A percentile compares a stretch with the other conserved stretches of the same genome.
phyloP scores from a whole-genome alignment of 768 basidiomycete genomes.

The Royoungia palumana region DNA sequence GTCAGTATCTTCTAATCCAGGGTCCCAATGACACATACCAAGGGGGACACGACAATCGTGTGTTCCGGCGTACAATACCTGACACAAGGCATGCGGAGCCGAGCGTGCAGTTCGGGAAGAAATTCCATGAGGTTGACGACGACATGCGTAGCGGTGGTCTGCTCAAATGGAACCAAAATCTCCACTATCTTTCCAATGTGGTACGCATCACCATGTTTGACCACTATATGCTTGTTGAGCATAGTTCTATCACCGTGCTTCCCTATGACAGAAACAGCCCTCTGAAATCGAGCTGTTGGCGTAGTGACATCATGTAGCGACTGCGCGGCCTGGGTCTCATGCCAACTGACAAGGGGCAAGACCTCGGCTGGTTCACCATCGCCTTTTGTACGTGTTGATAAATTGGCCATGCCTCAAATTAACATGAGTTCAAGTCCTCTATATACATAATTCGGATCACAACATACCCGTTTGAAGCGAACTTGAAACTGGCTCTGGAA shows the following conservation, averaged over 20 bases:
- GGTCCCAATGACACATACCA: neutral
- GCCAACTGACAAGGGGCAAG: no score
- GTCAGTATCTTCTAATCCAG: neutral
- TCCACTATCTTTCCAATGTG: neutral
- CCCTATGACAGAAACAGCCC: neutral
- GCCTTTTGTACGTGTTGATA: no score
- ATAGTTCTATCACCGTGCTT: neutral
- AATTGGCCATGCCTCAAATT: no score
- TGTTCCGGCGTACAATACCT: neutral
- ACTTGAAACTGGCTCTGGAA: neutral
- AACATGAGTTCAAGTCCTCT: no score
- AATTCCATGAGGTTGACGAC: neutral
- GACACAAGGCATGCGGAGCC: neutral
- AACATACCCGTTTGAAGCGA: no score
- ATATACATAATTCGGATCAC: no score
- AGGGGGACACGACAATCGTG: neutral
- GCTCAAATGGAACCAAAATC: neutral
- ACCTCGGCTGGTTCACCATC: no score
- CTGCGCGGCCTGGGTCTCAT: no score
- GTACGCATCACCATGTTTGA: neutral
- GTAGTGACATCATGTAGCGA: no score
- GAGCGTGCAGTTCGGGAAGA: neutral
- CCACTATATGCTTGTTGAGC: neutral
- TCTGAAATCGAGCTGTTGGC: neutral
- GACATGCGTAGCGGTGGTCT: neutral